Evolutionary conservation across 208 protist species (phyloP).

Genomic region (Tetramitus jugosus): DNA sequence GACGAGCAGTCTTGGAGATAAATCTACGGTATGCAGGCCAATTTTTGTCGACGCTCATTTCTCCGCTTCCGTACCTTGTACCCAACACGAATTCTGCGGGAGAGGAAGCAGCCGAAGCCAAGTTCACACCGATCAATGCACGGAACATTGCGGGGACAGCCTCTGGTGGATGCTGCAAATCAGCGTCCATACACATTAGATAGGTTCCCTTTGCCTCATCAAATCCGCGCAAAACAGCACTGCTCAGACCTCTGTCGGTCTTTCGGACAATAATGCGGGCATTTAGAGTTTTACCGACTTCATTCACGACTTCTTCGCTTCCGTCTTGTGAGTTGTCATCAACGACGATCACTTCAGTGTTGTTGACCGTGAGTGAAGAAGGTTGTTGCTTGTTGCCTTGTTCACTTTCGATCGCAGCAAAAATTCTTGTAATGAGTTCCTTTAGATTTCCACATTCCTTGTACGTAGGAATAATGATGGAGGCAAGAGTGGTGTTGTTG

Average conservation of each 20-base stretch:
- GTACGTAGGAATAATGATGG: no score
- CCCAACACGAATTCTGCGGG: constrained; percentile 76
- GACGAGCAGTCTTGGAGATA: constrained; percentile 66
- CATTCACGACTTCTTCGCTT: constrained; percentile 1
- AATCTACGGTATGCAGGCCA: constrained; percentile 72
- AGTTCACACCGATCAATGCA: constrained; percentile 42
- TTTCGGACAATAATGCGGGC: constrained; percentile 4
- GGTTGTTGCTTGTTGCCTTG: no score
- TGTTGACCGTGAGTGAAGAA: no score
- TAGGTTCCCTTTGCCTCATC: background rate
- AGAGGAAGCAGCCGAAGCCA: no score
- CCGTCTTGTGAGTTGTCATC: constrained; percentile 21
- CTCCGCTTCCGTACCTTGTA: constrained; percentile 61
- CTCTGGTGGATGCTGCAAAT: constrained; percentile 61
- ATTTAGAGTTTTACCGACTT: background rate
- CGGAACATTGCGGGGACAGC: constrained; percentile 56
- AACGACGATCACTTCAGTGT: constrained; percentile 3
- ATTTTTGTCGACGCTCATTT: constrained; percentile 58
- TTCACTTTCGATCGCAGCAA: background rate
- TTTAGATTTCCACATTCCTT: constrained; percentile 1
- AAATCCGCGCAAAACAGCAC: constrained; percentile 17
- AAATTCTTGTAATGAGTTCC: constrained; percentile 7
- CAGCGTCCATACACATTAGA: constrained; percentile 20
- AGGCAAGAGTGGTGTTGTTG: no score
- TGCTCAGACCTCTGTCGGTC: background rate